phyloP scores from a whole-genome alignment of 805 yeast genomes.

The Yamadazyma takamatsuzukensis region DNA sequence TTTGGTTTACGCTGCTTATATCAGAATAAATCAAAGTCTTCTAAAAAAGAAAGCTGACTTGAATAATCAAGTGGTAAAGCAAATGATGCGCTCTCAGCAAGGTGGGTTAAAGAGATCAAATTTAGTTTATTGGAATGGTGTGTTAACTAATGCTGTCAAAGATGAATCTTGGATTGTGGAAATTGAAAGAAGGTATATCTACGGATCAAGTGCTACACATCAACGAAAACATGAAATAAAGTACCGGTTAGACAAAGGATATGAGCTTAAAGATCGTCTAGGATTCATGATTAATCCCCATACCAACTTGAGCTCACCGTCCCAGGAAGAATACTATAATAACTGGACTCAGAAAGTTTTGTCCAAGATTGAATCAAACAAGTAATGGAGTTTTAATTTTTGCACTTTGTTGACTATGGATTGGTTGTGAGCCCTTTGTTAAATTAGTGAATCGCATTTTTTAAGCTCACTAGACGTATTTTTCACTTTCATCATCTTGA shows the following conservation, averaged over 20 bases:
- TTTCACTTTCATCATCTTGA: no score
- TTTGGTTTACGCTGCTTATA: conserved; percentile 54
- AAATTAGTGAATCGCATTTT: no score
- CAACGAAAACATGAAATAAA: conserved; percentile 20
- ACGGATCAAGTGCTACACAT: conserved; percentile 14
- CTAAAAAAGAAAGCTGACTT: conserved; percentile 47
- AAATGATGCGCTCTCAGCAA: conserved; percentile 49
- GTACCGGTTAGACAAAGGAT: conserved; percentile 30
- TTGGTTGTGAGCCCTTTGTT: no score
- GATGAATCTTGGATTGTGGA: conserved; percentile 62
- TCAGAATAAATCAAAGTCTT: conserved; percentile 47
- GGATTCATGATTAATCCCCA: conserved; percentile 36
- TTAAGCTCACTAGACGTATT: no score
- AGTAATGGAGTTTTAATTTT: no score
- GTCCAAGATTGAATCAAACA: not conserved
- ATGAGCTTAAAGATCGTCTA: conserved; percentile 24
- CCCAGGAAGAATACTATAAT: conserved; percentile 28
- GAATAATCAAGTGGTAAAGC: conserved; percentile 44
- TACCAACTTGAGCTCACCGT: conserved; percentile 23
- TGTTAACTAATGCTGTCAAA: conserved; percentile 51
- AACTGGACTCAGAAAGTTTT: conserved; percentile 13
- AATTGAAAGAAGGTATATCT: conserved; percentile 44
- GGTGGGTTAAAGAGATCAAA: conserved; percentile 51
- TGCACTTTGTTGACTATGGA: no score
- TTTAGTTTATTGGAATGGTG: conserved; percentile 48